Evolutionary conservation across 179 eudicot genomes (phyloP), one percentile per base, ranked within the genome.

Genomic region (Drosera spatulata): DNA sequence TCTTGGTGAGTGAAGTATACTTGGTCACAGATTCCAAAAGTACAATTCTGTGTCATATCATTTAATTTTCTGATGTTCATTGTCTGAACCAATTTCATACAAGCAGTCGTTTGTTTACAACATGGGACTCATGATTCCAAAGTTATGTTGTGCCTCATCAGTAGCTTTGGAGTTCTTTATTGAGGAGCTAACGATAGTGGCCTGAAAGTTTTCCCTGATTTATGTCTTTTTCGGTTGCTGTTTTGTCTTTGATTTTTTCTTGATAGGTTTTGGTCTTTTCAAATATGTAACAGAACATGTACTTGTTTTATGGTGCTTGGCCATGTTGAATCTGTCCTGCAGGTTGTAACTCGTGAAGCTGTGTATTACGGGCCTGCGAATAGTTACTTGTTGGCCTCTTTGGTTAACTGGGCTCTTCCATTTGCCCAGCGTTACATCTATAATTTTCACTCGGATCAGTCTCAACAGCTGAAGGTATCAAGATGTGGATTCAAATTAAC

Each of bases 281-380:
- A 22, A 22, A 22, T 22, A 22, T 22, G 33, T 22, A 22, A 22
- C 45, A 43, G 45, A 7, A 43, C 46, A 61, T 12, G n/a, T 51
- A 51, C 15, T 51, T 51, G 55, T 51, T 51, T 4, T 51, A 51
- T 7, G 39, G 44, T 45, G 11, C 11, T 56, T 39, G 3, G 39
- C 39, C 45, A 47, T 33, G 0, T 10, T 9, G 3, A 53, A 15
- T 10, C 50, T 51, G 50, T 50, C 15, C 63, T 77, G 79, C 79
- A 91, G 98, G 80, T 93, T 67, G 84, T 85, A 55, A 73, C 85
- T 67, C 99, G 91, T 61, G 97, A 93, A 75, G 85, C 97, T 51
- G 82, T 93, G 65, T 80, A 74, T 65, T 76, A 80, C 61, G 94
- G 95, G 49, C 73, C 75, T 58, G 75, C 71, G 44, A 91, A 85